These are phyloP conservation scores for Calonectria pteridis DNA, from an alignment of 2,329 filamentous ascomycete species.

Conservation along the genomic window DNA sequence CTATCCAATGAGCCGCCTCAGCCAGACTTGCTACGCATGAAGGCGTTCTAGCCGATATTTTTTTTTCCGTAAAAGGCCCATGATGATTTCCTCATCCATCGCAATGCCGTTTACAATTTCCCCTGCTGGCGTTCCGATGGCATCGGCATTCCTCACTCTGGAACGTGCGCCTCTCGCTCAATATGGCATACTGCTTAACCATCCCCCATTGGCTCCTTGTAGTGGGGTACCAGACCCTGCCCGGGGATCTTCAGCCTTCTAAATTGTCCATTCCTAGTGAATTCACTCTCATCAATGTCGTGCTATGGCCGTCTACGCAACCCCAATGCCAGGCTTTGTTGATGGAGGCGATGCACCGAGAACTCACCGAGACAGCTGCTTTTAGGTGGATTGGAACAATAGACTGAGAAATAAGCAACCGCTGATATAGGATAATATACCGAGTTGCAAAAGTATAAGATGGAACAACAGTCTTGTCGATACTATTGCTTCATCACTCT, in stretches of 20 bases:
- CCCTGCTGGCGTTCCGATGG: background rate
- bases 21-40: background rate
- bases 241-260: background rate
- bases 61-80: background rate
- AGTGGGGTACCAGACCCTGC: background rate
- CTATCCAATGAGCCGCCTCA: background rate
- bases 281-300: background rate
- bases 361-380: conserved; percentile 29
- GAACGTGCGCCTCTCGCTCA: background rate
- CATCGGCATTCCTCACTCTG: conserved; percentile 1
- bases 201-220: background rate
- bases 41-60: background rate
- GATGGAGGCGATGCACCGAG: conserved; percentile 20
- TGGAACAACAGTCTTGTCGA: background rate
- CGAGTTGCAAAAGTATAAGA: conserved; percentile 28
- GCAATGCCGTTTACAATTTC: background rate
- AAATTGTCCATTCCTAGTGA: conserved; percentile 10
- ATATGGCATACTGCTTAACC: background rate
- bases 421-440: background rate
- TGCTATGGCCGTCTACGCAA: background rate
- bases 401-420: background rate
- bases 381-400: background rate
- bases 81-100: background rate
- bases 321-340: background rate
- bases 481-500: background rate